phyloP scores from a whole-genome alignment of 2,329 filamentous ascomycete species.

The Talaromyces pinophilus region DNA sequence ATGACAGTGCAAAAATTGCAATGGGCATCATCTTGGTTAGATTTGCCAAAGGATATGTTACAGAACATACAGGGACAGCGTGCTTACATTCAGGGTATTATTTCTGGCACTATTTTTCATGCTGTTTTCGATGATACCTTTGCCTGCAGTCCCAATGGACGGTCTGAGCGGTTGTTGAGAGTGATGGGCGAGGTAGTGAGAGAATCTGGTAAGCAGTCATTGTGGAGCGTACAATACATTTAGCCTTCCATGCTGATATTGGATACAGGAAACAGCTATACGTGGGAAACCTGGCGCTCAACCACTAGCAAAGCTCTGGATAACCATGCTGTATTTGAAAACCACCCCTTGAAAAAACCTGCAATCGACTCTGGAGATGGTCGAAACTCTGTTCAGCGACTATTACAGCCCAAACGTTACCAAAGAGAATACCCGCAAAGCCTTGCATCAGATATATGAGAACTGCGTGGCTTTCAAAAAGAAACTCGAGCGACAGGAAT shows the following conservation, averaged over 20 bases:
- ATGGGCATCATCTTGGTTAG: too few relatives aligned
- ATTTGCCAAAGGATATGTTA: neutral
- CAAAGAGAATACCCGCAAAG: neutral
- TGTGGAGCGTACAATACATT: too few relatives aligned
- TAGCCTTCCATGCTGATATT: neutral
- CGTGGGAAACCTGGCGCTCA: slow-evolving; percentile 27
- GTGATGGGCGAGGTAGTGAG: neutral
- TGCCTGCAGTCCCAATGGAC: neutral
- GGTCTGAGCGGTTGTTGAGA: neutral
- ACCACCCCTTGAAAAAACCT: neutral
- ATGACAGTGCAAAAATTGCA: too few relatives aligned
- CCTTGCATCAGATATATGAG: slow-evolving; percentile 20
- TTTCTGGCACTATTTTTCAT: neutral
- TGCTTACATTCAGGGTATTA: neutral
- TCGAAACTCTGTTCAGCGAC: slow-evolving; percentile 3
- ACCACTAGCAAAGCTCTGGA: slow-evolving; percentile 26
- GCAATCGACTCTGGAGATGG: neutral
- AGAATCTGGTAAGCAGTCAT: neutral
- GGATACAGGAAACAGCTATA: slow-evolving; percentile 21
- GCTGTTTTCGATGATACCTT: neutral
- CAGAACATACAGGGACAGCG: neutral
- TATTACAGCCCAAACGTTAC: neutral
- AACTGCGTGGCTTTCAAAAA: slow-evolving; percentile 27
- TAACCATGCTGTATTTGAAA: neutral
- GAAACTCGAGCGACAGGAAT: slow-evolving; percentile 24